These are phyloP conservation scores for Saccharomyces hybrid DNA, from an alignment of 1,139 yeast species.

Conservation along the genomic window DNA sequence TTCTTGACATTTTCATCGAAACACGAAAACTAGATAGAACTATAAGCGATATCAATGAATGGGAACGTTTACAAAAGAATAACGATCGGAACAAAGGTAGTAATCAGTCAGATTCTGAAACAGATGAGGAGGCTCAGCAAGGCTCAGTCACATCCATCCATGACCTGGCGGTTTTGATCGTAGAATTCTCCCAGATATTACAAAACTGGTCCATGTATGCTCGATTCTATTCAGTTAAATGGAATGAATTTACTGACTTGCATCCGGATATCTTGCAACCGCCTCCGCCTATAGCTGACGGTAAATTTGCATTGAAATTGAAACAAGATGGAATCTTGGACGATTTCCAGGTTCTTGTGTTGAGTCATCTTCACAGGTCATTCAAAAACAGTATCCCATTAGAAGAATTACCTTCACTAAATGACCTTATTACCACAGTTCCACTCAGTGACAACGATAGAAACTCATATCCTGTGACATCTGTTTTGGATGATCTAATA, in stretches of 20 bases:
- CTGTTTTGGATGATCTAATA: slow-evolving; percentile 80
- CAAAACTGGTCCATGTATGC: slow-evolving; percentile 85
- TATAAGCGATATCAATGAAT: slow-evolving; percentile 43
- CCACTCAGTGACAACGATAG: slow-evolving; percentile 39
- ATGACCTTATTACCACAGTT: slow-evolving; percentile 20
- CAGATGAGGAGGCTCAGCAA: not conserved
- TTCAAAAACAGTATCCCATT: slow-evolving; percentile 73
- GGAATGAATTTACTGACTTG: slow-evolving; percentile 39
- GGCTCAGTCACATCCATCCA: slow-evolving; percentile 38
- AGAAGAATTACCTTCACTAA: slow-evolving; percentile 60
- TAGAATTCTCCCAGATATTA: slow-evolving; percentile 67
- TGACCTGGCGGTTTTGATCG: slow-evolving; percentile 49
- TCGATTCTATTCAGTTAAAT: slow-evolving; percentile 62
- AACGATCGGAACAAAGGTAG: not conserved
- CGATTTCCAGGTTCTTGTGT: slow-evolving; percentile 54
- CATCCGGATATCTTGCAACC: slow-evolving; percentile 29
- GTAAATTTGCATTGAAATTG: slow-evolving; percentile 57
- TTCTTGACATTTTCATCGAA: slow-evolving; percentile 64
- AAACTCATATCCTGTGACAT: slow-evolving; percentile 53
- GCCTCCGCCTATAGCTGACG: slow-evolving; percentile 51
- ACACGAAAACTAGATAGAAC: slow-evolving; percentile 48
- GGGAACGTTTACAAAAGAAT: slow-evolving; percentile 10
- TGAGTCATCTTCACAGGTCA: slow-evolving; percentile 67
- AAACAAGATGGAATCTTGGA: slow-evolving; percentile 44
- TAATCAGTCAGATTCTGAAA: not conserved